Evolutionary conservation across 2,329 filamentous ascomycete genomes (phyloP), one percentile per base, ranked within the genome.

Genomic region (Aspergillus spinulosporus): DNA sequence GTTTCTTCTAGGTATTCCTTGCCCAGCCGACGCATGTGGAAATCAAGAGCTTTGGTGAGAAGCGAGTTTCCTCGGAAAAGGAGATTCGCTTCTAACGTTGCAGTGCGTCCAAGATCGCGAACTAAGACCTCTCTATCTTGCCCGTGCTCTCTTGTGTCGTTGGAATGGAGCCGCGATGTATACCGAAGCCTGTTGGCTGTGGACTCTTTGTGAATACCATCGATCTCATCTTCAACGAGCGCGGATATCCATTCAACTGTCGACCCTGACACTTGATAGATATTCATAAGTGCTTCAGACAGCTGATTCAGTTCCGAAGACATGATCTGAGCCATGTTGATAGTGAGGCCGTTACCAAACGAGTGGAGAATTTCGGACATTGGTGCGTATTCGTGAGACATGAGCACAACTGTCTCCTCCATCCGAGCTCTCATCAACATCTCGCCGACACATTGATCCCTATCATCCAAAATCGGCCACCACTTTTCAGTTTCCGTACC

Each of bases 1-100:
- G 90, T 88, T 49, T 95, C 90, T 64, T 95, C 90, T 1, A 99
- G 77, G 66, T 96, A 99, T 64, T 97, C 92, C 64, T 92, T 93
- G 42, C 94, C 94, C 0, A 97, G 79, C 7, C 94, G 85, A 56
- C 92, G 89, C 94, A 99, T 97, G 71, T 99, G 92, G 57, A 91
- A 89, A 71, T 99, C 94, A 44, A 99, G 81, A 1, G 92, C 88
- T 71, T 97, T 95, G 0, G 94, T 99, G 29, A 97, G 81, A 7
- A 99, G 78, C 0, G 94, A 95, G 68, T 99, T 99, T 59, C 94
- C 94, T 34, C 94, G 85, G 75, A 99, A 99, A 3, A 99, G 84
- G 1, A 99, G 80, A 64, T 97, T 99, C 4, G 93, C 94, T 72
- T 99, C 94, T 44, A 86, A 76, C 12, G 84, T 85, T 26, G 84